These are phyloP conservation scores for Dunaliella primolecta DNA, from an alignment of 139 green algal species.

Conservation along the genomic window DNA sequence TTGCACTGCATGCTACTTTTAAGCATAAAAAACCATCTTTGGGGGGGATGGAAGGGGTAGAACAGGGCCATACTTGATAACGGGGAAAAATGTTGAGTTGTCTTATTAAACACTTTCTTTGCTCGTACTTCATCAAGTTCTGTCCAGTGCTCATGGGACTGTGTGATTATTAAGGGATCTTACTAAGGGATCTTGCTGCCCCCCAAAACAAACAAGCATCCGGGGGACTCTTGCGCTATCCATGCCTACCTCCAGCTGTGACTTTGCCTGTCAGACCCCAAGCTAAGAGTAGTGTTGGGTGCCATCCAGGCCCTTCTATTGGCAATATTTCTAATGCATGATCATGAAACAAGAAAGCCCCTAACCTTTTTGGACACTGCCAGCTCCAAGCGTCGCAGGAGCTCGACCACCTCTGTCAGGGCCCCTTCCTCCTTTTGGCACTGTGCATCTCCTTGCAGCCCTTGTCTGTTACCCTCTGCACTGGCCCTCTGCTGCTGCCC, in stretches of 20 bases:
- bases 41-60: no score
- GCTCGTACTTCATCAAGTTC: no score
- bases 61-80: no score
- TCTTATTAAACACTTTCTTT: no score
- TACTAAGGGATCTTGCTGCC: no score
- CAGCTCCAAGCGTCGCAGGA: conserved; percentile 14
- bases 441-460: background rate
- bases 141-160: no score
- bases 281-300: background rate
- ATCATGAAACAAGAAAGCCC: background rate
- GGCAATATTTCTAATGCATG: background rate
- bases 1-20: no score
- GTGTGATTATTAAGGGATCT: no score
- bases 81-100: no score
- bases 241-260: background rate
- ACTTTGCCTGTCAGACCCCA: background rate
- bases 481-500: background rate
- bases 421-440: background rate
- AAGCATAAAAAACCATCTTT: no score
- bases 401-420: background rate
- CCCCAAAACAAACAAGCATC: background rate
- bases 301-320: background rate
- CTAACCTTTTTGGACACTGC: conserved; percentile 2
- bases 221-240: no score
- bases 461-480: background rate